phyloP scores from a whole-genome alignment of 306 rosid genomes.

The Sechiopsis laciniata region DNA sequence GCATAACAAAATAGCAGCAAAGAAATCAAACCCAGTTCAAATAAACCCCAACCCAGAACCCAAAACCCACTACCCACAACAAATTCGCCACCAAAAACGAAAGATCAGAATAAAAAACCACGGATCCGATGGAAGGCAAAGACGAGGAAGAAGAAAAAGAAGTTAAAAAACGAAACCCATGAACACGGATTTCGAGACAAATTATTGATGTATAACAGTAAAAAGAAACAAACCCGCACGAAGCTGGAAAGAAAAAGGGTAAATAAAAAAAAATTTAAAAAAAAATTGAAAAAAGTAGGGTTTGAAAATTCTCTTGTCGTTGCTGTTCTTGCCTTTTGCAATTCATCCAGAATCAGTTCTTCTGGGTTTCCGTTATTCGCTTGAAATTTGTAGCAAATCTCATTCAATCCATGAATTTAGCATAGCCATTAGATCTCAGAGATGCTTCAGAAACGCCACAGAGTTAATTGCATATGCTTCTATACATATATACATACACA shows the following conservation, averaged over 20 bases:
- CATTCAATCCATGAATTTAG: conserved; percentile 13
- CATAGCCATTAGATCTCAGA: conserved; percentile 11
- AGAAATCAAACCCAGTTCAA: not conserved
- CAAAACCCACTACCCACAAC: not conserved
- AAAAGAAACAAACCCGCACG: not conserved
- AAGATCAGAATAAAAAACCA: conserved; percentile 20
- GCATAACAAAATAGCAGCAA: not conserved
- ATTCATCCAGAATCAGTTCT: not conserved
- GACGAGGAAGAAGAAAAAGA: not conserved
- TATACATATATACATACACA: not conserved
- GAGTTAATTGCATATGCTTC: conserved; percentile 19
- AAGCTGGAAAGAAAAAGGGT: not conserved
- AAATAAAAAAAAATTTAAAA: not conserved
- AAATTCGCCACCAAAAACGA: not conserved
- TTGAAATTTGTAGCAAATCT: not conserved
- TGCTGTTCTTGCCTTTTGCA: too few relatives aligned
- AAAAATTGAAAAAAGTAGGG: conserved; percentile 5
- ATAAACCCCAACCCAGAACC: conserved; percentile 4
- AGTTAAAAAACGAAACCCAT: not conserved
- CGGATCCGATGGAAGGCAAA: conserved; percentile 15
- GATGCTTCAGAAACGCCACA: conserved; percentile 24
- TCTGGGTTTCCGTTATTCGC: not conserved
- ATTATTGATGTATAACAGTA: not conserved
- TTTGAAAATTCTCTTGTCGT: not conserved
- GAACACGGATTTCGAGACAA: not conserved